phyloP scores from a whole-genome alignment of 768 basidiomycete genomes.

The Pulveroboletus sp. region DNA sequence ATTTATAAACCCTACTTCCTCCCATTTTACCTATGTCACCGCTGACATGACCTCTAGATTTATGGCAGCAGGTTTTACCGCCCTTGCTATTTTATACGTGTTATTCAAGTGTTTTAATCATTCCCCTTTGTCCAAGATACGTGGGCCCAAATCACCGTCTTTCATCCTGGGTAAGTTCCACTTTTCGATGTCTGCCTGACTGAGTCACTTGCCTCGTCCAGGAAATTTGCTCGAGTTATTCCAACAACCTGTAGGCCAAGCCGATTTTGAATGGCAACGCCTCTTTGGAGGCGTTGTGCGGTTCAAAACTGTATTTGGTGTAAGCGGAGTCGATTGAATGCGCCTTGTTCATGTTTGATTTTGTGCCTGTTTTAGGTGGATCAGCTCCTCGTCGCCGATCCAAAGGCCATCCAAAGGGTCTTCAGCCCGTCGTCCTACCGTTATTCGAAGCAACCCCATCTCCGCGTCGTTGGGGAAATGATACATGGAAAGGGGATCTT shows the following conservation, averaged over 20 bases:
- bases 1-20: no score
- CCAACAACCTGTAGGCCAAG: conserved; percentile 22
- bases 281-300: conserved; percentile 29
- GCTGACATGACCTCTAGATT: conserved; percentile 8
- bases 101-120: background rate
- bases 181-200: background rate
- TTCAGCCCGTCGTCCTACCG: conserved; percentile 42
- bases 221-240: conserved; percentile 31
- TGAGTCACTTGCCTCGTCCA: conserved; percentile 23
- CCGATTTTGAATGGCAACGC: conserved; percentile 30
- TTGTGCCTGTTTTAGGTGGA: conserved; percentile 33
- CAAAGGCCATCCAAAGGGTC: conserved; percentile 41
- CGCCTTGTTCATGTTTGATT: background rate
- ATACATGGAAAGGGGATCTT: conserved; percentile 34
- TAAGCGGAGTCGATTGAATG: background rate
- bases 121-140: conserved; percentile 13
- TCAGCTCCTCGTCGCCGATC: conserved; percentile 43
- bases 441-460: conserved; percentile 36
- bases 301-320: conserved; percentile 28
- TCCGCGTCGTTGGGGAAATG: conserved; percentile 14
- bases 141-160: conserved; percentile 21
- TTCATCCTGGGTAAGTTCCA: conserved; percentile 19
- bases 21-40: no score
- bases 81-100: conserved; percentile 6
- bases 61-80: background rate